Conservation (phyloP, 768 basidiomycete genomes). For the Stropharia rugosoannulata region DNA sequence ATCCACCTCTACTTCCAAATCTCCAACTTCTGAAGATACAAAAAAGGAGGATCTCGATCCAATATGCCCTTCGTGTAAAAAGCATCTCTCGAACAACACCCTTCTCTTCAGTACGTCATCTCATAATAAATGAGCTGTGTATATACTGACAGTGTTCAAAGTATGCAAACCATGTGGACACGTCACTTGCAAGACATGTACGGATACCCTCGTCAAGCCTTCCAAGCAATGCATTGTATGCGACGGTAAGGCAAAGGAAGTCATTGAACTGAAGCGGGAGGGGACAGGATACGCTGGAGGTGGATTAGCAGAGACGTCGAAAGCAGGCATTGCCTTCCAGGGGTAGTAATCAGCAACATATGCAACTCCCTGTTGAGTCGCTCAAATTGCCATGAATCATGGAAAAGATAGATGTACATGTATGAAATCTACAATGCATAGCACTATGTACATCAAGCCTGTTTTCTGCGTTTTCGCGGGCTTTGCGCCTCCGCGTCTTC, state of each 20-base stretch:
- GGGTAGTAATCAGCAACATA: conserved; percentile 39
- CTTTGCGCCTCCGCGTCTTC: conserved; percentile 14
- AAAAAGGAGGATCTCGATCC: conserved; percentile 60
- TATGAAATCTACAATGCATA: not conserved
- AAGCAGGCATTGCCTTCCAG: conserved; percentile 82
- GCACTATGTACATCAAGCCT: not conserved
- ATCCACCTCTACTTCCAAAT: conserved; percentile 35
- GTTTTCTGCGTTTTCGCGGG: conserved; percentile 18
- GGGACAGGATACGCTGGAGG: conserved; percentile 95
- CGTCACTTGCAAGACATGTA: conserved; percentile 89
- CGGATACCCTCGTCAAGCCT: conserved; percentile 80
- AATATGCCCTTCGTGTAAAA: conserved; percentile 90
- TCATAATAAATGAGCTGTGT: not conserved
- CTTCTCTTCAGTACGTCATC: conserved; percentile 61
- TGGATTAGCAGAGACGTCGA: conserved; percentile 88
- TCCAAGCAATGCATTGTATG: conserved; percentile 86
- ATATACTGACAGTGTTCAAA: conserved; percentile 22
- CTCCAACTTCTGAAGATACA: conserved; percentile 35
- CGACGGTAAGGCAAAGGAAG: conserved; percentile 68
- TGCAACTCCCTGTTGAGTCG: too few species aligned
- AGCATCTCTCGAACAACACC: conserved; percentile 75
- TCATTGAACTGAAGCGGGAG: conserved; percentile 86
- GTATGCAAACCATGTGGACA: conserved; percentile 89
- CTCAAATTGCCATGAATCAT: too few species aligned
- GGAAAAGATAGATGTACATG: not conserved